Base-by-base conservation (phyloP, 2,329 filamentous ascomycete species). In the Fusarium xylarioides region DNA sequence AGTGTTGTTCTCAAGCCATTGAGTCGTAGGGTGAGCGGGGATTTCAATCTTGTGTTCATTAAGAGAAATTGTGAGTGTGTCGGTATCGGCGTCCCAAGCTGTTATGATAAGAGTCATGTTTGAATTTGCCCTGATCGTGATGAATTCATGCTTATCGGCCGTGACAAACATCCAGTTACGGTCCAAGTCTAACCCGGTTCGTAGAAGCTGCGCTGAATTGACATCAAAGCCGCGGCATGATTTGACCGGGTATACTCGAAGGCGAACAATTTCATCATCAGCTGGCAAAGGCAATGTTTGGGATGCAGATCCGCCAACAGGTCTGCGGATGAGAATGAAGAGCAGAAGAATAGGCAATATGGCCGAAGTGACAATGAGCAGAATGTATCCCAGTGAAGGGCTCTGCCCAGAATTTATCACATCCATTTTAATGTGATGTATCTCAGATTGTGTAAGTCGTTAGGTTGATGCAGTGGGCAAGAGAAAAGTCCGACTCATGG, bases 151-250 rank as follows among this genome's bases (percentile, higher is more conserved):
- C 9, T 82, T 83, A 21, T 85, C 81, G 4, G 85, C 84, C 38
- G 87, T 85, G 53, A 91, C 84, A 79, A 91, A 89, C 90, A 92
- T 92, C 90, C 90, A 92, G 71, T 88, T 86, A 11, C 90, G 84
- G 77, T 92, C 90, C 18, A 91, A 82, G 49, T 90, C 88, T 16
- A 92, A 83, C 0, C 90, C 90, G 7, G 88, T 86, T 50, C 84
- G 85, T 38, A 86, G 82, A 2, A 92, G 82, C 9, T 81, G 83
- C 4, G 88, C 85, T 6, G 83, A 85, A 21, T 85, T 78, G 15
- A 91, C 82, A 44, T 86, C 83, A 73, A 92, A 84, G 15, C 90
- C 90, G 50, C 90, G 88, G 74, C 90, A 92, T 68, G 90, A 91
- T 77, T 92, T 92, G 76, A 92, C 88, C 18, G 90, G 90, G 77